These are phyloP conservation scores for Anisodus tanguticus DNA, from an alignment of 257 asterid species.

Conservation along the genomic window DNA sequence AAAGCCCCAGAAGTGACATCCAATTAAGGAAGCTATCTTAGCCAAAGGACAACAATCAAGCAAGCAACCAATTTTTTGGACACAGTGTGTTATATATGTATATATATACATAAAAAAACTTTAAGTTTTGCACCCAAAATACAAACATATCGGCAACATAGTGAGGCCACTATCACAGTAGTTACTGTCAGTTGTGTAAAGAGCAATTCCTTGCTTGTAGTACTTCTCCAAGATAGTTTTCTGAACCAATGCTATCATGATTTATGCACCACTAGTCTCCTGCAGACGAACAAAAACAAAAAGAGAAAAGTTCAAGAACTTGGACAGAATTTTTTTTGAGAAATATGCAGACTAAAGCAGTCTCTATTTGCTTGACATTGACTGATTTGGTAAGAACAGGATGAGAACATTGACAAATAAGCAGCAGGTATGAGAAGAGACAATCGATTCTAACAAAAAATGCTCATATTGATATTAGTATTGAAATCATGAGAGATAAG, in stretches of 20 bases:
- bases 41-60: not conserved
- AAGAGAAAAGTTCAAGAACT: not conserved
- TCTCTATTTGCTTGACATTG: not conserved
- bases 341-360: not conserved
- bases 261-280: not conserved
- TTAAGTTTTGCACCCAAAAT: too few relatives aligned
- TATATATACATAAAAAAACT: too few relatives aligned
- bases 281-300: not conserved
- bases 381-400: not conserved
- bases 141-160: not conserved
- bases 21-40: too few relatives aligned
- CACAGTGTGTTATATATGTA: too few relatives aligned
- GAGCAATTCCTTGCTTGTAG: not conserved
- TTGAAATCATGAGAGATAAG: not conserved
- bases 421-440: not conserved
- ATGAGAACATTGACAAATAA: not conserved
- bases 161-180: not conserved
- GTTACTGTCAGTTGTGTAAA: not conserved
- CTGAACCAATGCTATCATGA: not conserved
- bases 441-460: not conserved
- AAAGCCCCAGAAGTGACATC: too few relatives aligned
- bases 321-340: not conserved
- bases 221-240: not conserved
- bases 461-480: not conserved
- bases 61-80: not conserved